Evolutionary conservation across 768 basidiomycete species (phyloP).

Genomic region (Naganishia friedmannii): DNA sequence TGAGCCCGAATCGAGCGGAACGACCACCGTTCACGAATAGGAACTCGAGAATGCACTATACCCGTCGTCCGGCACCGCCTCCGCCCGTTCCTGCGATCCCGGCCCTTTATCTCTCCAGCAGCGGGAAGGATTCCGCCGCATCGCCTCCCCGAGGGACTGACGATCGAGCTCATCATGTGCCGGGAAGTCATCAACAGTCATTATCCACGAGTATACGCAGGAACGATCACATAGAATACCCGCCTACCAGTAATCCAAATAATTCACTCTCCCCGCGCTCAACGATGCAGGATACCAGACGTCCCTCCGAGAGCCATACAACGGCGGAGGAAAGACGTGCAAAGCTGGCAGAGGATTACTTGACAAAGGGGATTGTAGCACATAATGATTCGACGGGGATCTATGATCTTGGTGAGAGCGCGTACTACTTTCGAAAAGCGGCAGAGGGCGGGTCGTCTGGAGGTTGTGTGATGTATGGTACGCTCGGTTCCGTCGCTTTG

Average conservation of each 20-base stretch:
- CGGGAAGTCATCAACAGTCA: not conserved
- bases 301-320: not conserved
- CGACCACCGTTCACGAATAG: not conserved
- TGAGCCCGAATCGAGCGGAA: not conserved
- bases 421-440: conserved; percentile 49
- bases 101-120: not conserved
- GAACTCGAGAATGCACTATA: conserved; percentile 24
- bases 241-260: not conserved
- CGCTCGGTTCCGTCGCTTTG: conserved; percentile 13
- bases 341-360: conserved; percentile 38
- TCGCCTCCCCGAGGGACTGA: not conserved
- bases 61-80: conserved; percentile 15
- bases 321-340: conserved; percentile 7
- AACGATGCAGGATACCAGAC: not conserved
- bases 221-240: not conserved
- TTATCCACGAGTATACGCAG: not conserved
- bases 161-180: not conserved
- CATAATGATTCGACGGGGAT: conserved; percentile 36
- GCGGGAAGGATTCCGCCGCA: not conserved
- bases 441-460: conserved; percentile 47
- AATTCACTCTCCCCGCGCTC: not conserved
- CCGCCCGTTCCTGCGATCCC: conserved; percentile 14
- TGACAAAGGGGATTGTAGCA: conserved; percentile 40
- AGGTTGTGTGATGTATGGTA: conserved; percentile 50
- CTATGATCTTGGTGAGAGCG: conserved; percentile 45